Base-by-base conservation (phyloP, 78 protist species). In the Dictyostelium firmibasis region DNA sequence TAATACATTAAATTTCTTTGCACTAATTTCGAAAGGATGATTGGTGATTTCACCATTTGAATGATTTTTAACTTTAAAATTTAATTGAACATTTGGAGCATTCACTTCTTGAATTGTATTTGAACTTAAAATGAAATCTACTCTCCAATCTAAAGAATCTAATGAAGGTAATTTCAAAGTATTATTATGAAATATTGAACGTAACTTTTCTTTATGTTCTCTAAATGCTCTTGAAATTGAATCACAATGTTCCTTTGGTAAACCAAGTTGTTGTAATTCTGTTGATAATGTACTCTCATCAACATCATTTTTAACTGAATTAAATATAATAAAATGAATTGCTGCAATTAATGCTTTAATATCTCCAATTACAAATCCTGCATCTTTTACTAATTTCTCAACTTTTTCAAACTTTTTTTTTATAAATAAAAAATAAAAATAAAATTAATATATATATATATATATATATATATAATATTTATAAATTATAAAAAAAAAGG, bases 251-350 rank as follows among this genome's bases (percentile, higher is more conserved):
- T 93, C 98, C 14, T 95, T 89, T 60, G 98, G 98, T 35, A 97
- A 76, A 86, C 98, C 98, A 43, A 97, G 95, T 89, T 97, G 98
- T 75, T 95, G 97, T 13, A 97, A 70, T 69, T 97, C 98, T 29
- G 50, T 95, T 31, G 97, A 81, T n/a, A 97, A 92, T 13, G 81
- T 50, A 9, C 53, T 53, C 14, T 84, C 96, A 25, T 94, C 94
- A 78, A 97, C 97, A 78, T 92, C 94, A 75, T 85, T 87, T 85
- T 92, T 88, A 38, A 97, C 97, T 14, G 98, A 92, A 20, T 69
- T 77, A 38, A 81, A 79, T 50, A 97, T n/a, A 20, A 97, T 97
- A 70, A 97, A 97, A 75, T 50, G 84, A 27, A 97, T 31, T n/a
- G 97, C 96, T 41, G 98, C 98, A 5, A 97, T 81, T 35, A 83